Conservation (phyloP, 2,329 filamentous ascomycete species). For the Epicoccum nigrum region DNA sequence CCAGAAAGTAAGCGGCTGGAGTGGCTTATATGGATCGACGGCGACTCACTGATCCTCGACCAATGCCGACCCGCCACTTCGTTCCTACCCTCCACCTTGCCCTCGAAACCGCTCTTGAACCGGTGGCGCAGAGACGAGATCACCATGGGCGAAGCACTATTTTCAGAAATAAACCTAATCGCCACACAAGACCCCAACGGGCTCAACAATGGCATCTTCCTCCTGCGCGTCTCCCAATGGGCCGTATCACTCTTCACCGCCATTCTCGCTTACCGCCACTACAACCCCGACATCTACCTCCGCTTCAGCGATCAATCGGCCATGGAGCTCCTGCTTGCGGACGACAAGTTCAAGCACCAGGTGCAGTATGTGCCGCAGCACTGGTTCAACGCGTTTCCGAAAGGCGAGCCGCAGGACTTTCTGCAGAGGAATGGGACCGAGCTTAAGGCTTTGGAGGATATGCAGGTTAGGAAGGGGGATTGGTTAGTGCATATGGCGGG, state of each 20-base stretch:
- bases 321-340: constrained; percentile 48
- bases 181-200: constrained; percentile 51
- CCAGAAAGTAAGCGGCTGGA: constrained; percentile 48
- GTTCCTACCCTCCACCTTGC: constrained; percentile 45
- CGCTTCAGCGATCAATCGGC: constrained; percentile 51
- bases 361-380: constrained; percentile 49
- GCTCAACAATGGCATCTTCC: constrained; percentile 53
- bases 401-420: constrained; percentile 33
- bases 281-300: constrained; percentile 44
- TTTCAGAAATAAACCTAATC: constrained; percentile 40
- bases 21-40: constrained; percentile 54
- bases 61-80: constrained; percentile 50
- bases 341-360: constrained; percentile 39
- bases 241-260: constrained; percentile 48
- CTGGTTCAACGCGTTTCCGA: constrained; percentile 53
- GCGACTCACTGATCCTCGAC: constrained; percentile 54
- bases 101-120: constrained; percentile 13
- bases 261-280: constrained; percentile 49
- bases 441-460: constrained; percentile 36
- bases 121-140: constrained; percentile 18
- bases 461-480: constrained; percentile 49
- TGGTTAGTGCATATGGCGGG: constrained; percentile 54
- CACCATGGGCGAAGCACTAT: not conserved
- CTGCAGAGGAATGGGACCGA: constrained; percentile 39
- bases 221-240: constrained; percentile 50